Base-by-base conservation (phyloP, 345 rosid species). In the Salix brachista region DNA sequence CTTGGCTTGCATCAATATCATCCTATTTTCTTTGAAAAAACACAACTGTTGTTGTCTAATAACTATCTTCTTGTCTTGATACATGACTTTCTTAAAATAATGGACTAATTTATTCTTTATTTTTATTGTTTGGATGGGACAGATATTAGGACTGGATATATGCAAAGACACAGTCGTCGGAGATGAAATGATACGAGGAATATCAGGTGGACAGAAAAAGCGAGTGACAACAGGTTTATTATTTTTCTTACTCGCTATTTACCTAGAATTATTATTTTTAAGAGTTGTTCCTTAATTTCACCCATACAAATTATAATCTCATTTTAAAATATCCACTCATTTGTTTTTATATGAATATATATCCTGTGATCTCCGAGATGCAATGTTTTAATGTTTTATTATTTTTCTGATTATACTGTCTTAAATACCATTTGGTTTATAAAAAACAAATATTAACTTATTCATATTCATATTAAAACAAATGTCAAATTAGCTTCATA, bases 131-230 rank as follows among this genome's bases (percentile, higher is more conserved):
- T 28, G 10, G 17, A 13, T 69, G 65, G 36, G 66, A 83, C 86
- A 94, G 98, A 81, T 94, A 62, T 71, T 94, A 76, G 98, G 97
- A 42, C 93, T 94, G 65, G 98, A 94, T 71, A 87, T 92, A 34
- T 94, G 98, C 83, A 89, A 87, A 67, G 94, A 94, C 78, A 94
- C 90, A 12, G 84, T 94, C 36, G 92, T 92, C 8, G 98, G 98
- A 32, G 90, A 90, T 70, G 90, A 90, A 4, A 94, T 94, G 98
- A 83, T 76, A 5, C 73, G 98, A 77, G 97, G 98, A 34, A 89
- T 94, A 50, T 94, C 98, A 0, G 98, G 98, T 6, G 98, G 98
- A 30, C 97, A 94, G 77, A 94, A 88, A 73, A 92, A 92, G 75
- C 74, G 97, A 81, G 94, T 94, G 21, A 94, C 98, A 8, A 94